phyloP scores from a whole-genome alignment of 108 stramenopile species.

The Nitzschia inconspicua region DNA sequence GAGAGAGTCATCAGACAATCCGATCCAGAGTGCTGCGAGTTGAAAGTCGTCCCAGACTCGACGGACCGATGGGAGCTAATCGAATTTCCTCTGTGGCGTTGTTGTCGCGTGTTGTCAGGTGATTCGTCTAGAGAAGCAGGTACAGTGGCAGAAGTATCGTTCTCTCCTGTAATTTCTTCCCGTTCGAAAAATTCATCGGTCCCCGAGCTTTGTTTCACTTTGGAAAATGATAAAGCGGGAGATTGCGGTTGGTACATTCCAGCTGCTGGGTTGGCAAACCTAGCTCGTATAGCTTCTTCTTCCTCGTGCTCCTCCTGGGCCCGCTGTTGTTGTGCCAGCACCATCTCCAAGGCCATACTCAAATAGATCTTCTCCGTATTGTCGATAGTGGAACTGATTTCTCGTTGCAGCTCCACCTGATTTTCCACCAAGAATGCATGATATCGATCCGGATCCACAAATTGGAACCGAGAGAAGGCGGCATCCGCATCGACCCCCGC shows the following conservation, averaged over 20 bases:
- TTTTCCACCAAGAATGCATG: conserved; percentile 12
- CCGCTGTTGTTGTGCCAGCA: conserved; percentile 17
- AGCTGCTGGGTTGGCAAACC: conserved; percentile 4
- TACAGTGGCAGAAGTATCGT: background rate
- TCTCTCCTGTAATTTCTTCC: background rate
- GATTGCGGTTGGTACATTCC: conserved; percentile 34
- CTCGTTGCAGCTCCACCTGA: conserved; percentile 11
- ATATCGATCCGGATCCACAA: conserved; percentile 32
- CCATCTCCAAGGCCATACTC: conserved; percentile 33
- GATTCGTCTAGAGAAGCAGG: background rate
- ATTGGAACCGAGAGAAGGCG: conserved; percentile 41
- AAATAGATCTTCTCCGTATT: conserved; percentile 19
- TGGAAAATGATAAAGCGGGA: conserved; percentile 2
- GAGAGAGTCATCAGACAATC: background rate
- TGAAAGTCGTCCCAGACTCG: background rate
- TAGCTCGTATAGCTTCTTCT: conserved; percentile 13
- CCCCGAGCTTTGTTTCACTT: background rate
- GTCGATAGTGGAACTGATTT: background rate
- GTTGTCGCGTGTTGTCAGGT: background rate
- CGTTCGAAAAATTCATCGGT: background rate
- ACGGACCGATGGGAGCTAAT: conserved; percentile 26
- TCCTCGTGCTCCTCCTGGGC: conserved; percentile 18
- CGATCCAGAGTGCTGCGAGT: too few species aligned
- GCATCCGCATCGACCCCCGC: conserved; percentile 36
- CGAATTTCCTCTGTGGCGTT: conserved; percentile 29